Evolutionary conservation across 163 green algal genomes (phyloP).

Genomic region (Volvox carteri): DNA sequence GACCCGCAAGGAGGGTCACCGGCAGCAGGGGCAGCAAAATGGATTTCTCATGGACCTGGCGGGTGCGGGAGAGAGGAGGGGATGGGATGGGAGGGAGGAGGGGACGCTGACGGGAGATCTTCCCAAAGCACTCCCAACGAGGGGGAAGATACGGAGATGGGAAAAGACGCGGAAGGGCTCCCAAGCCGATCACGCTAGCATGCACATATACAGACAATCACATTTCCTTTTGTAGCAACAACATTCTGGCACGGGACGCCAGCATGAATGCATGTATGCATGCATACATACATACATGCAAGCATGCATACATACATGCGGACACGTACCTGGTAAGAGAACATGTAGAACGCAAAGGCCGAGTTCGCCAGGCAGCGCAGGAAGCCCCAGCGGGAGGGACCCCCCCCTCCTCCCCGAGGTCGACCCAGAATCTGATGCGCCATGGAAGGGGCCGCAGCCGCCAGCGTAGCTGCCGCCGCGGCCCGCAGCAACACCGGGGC

Average conservation of each 20-base stretch:
- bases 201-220: too few relatives aligned
- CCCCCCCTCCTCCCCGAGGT: neutral
- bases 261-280: too few relatives aligned
- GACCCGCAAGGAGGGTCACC: slow-evolving; percentile 77
- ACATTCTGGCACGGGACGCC: too few relatives aligned
- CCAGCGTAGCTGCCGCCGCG: slow-evolving; percentile 74
- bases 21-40: slow-evolving; percentile 94
- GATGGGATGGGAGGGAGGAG: neutral
- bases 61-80: neutral
- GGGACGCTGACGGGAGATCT: neutral
- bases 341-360: slow-evolving; percentile 95
- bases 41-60: slow-evolving; percentile 98
- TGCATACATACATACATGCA: too few relatives aligned
- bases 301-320: too few relatives aligned
- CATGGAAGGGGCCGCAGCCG: slow-evolving; percentile 78
- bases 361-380: slow-evolving; percentile 89
- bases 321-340: slow-evolving; percentile 96
- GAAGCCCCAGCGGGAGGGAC: slow-evolving; percentile 75
- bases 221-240: too few relatives aligned
- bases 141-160: too few relatives aligned
- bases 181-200: too few relatives aligned
- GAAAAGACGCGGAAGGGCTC: too few relatives aligned
- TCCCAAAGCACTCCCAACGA: too few relatives aligned
- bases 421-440: slow-evolving; percentile 75
- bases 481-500: slow-evolving; percentile 3